A percentile compares a stretch with the other conserved stretches of the same genome.
These are phyloP conservation scores for Discostella pseudostelligera DNA, from an alignment of 108 stramenopile genomes.

Conservation along the genomic window DNA sequence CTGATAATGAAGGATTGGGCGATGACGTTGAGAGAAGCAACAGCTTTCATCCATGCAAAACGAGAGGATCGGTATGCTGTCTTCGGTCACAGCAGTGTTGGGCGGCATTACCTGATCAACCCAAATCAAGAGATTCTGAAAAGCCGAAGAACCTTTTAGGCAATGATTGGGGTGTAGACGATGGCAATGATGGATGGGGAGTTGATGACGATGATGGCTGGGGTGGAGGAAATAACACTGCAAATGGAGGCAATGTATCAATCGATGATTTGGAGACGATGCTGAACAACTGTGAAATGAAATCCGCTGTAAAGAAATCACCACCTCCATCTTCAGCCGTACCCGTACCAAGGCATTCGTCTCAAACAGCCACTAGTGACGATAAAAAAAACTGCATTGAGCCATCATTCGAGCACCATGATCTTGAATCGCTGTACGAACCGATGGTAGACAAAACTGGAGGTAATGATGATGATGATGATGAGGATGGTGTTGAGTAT, in stretches of 20 bases:
- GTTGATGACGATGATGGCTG: conserved; percentile 25
- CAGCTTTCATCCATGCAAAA: conserved; percentile 45
- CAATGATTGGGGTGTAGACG: conserved; percentile 58
- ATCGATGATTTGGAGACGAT: conserved; percentile 68
- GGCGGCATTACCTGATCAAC: conserved; percentile 6
- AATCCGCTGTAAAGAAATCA: conserved; percentile 17
- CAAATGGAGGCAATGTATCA: conserved; percentile 4
- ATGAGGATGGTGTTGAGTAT: conserved; percentile 55
- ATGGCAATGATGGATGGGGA: conserved; percentile 28
- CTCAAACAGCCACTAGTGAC: neutral
- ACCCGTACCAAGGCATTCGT: conserved; percentile 7
- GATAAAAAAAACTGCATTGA: neutral
- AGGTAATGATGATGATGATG: conserved; percentile 60
- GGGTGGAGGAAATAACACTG: conserved; percentile 8
- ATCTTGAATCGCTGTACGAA: conserved; percentile 56
- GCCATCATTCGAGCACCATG: conserved; percentile 42
- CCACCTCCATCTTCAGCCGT: conserved; percentile 7
- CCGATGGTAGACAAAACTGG: conserved; percentile 27
- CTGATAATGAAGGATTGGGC: neutral
- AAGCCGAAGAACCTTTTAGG: conserved; percentile 14
- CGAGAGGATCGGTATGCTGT: conserved; percentile 49
- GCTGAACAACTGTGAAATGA: conserved; percentile 49
- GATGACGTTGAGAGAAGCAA: neutral
- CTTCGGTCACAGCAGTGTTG: conserved; percentile 31
- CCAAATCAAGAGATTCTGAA: conserved; percentile 18